Conservation (phyloP, 1,284 basidiomycete genomes). For the Sporisorium iseilematis-ciliati region DNA sequence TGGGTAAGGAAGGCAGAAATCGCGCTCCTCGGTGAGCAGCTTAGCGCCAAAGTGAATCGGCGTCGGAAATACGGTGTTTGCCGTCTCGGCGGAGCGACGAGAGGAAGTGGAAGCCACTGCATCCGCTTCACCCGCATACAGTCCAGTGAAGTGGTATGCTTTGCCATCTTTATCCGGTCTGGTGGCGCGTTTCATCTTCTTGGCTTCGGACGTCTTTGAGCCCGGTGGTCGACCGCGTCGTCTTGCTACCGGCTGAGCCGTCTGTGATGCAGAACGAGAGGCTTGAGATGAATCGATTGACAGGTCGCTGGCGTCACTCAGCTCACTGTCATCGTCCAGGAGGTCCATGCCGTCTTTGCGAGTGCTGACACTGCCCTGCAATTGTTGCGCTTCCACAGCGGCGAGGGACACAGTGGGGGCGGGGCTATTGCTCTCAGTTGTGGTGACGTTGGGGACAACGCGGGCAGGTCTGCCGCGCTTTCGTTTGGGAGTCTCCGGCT, state of each 20-base stretch:
- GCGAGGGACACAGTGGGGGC: neutral
- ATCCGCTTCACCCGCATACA: constrained; percentile 49
- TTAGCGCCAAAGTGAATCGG: constrained; percentile 53
- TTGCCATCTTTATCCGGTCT: constrained; percentile 41
- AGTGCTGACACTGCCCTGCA: neutral
- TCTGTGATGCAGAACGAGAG: constrained; percentile 14
- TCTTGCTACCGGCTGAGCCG: constrained; percentile 1
- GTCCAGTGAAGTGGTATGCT: constrained; percentile 29
- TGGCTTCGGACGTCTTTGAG: constrained; percentile 11
- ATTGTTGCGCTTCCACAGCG: neutral
- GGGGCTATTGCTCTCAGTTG: neutral
- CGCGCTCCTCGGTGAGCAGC: constrained; percentile 50
- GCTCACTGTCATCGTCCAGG: constrained; percentile 39
- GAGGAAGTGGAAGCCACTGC: constrained; percentile 31
- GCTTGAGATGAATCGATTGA: constrained; percentile 19
- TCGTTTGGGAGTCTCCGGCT: constrained; percentile 8
- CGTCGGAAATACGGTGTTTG: constrained; percentile 22
- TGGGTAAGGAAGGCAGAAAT: constrained; percentile 50
- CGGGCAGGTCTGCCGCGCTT: constrained; percentile 28
- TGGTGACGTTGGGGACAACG: neutral
- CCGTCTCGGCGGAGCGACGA: constrained; percentile 2
- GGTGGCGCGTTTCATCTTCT: constrained; percentile 30
- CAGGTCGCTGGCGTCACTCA: constrained; percentile 35
- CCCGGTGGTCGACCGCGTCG: constrained; percentile 15
- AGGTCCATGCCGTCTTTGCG: constrained; percentile 21